Base-by-base conservation (phyloP, 106 monocot genomes). In the Narthecium ossifragum region DNA sequence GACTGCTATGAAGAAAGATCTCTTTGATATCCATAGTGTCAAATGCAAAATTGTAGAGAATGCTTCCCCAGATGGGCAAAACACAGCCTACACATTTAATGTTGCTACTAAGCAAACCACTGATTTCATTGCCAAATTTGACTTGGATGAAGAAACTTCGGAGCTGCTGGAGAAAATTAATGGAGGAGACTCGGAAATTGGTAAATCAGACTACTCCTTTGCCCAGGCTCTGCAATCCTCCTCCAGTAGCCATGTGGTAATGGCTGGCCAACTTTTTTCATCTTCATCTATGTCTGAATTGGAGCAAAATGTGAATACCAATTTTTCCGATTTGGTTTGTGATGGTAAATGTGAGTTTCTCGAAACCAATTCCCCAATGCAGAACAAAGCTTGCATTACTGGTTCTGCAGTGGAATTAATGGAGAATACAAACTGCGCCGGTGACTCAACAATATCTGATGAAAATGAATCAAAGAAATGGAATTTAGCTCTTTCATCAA, bases 21-120 rank as follows among this genome's bases (percentile, higher is more conserved):
- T 20, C 27, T 5, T 37, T 15, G 2, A 26, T 24, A 14, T 53
- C 53, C 61, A 22, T 36, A 53, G 37, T n/a, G 28, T 70, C 13
- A 79, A 84, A 48, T 63, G 31, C 33, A 66, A 80, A 51, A 41
- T 46, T 11, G 7, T 49, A 45, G 73, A 70, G 41, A 61, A 25
- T 52, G 68, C 26, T 45, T 54, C 34, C 1, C 39, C 29, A 22
- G 55, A 45, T 53, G 36, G 7, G 26, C 13, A 46, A n/a, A n/a
- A n/a, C n/a, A n/a, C 11, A n/a, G 34, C 2, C 22, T 0, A 46
- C n/a, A 24, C 31, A 22, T n/a, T 28, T 36, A 49, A 25, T 48
- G 14, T 12, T 27, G 24, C 13, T 39, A 24, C 15, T 25, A 61
- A 15, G 61, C 48, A 53, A 64, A 30, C 18, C 7, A 26, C 17